phyloP scores from a whole-genome alignment of 331 rosid genomes.

The Pyrus hybrid region DNA sequence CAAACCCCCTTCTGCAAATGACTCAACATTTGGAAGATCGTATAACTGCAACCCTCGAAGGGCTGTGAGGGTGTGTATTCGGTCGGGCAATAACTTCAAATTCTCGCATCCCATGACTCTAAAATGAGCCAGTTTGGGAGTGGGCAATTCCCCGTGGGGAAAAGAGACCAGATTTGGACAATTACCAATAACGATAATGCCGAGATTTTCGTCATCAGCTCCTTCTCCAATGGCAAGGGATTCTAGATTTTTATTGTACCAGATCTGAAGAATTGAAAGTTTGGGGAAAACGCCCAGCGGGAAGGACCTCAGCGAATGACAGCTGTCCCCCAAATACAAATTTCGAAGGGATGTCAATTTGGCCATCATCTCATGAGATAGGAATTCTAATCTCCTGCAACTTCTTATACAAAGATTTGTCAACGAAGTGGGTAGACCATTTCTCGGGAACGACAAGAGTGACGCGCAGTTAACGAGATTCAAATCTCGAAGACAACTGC shows the following conservation, averaged over 20 bases:
- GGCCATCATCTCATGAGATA: background rate
- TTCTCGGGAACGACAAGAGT: background rate
- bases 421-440: background rate
- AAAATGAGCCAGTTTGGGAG: background rate
- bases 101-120: background rate
- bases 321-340: too few relatives aligned
- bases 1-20: background rate
- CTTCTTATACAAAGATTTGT: fast-evolving
- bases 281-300: too few relatives aligned
- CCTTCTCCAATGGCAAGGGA: background rate
- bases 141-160: too few relatives aligned
- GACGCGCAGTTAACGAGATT: fast-evolving
- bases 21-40: background rate
- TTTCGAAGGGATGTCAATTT: background rate
- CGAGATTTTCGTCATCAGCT: background rate
- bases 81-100: background rate
- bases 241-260: background rate
- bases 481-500: background rate
- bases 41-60: background rate
- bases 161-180: background rate
- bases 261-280: background rate
- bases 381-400: background rate
- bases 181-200: fast-evolving
- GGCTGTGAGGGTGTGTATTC: background rate
- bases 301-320: too few relatives aligned